These are phyloP conservation scores for Mediolabrus comicus DNA, from an alignment of 108 stramenopile species.

Conservation along the genomic window DNA sequence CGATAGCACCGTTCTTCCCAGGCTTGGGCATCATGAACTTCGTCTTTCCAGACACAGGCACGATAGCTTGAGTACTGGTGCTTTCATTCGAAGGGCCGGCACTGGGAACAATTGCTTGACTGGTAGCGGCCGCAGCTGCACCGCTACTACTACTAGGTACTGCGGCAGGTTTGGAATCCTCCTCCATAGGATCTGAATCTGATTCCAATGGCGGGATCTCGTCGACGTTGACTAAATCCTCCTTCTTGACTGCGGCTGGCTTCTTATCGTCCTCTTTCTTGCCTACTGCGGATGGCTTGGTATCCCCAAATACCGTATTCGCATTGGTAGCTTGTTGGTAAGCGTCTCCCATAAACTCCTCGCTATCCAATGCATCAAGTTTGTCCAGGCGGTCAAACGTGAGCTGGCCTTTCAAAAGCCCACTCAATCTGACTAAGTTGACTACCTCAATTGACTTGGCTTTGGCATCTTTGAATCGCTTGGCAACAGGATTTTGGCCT, in stretches of 20 bases:
- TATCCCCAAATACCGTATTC: constrained; percentile 7
- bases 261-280: constrained; percentile 7
- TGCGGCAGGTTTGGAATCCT: neutral
- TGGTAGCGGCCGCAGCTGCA: neutral
- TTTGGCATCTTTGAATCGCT: constrained; percentile 20
- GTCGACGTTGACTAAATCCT: neutral
- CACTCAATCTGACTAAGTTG: constrained; percentile 24
- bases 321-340: constrained; percentile 15
- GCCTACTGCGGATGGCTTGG: neutral
- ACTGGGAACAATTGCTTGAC: constrained; percentile 7
- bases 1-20: constrained; percentile 45
- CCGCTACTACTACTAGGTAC: too few species aligned
- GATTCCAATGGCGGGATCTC: neutral
- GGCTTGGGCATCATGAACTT: constrained; percentile 52
- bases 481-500: constrained; percentile 17
- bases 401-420: constrained; percentile 24
- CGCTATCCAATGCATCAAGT: constrained; percentile 10
- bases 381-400: constrained; percentile 17
- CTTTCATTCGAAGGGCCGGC: neutral
- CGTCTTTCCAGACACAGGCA: constrained; percentile 11
- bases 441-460: constrained; percentile 17
- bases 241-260: constrained; percentile 12
- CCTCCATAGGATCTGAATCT: too few species aligned
- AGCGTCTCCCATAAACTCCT: constrained; percentile 17
- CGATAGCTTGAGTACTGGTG: constrained; percentile 1